These are phyloP conservation scores for Phaeomoniella chlamydospora DNA, from an alignment of 2,329 filamentous ascomycete species.

Conservation along the genomic window DNA sequence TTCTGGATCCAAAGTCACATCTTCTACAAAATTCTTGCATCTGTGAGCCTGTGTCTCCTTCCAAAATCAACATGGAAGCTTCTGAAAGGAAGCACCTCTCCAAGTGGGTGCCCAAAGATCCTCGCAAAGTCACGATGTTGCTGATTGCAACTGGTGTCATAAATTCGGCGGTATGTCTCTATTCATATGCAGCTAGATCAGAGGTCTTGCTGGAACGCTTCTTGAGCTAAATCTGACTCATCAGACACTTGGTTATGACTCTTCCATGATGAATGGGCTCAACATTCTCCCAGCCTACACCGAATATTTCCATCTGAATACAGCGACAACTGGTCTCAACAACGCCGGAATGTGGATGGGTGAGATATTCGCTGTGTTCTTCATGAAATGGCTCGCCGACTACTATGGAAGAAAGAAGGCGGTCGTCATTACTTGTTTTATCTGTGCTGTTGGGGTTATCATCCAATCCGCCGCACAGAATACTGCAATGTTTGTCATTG, in stretches of 20 bases:
- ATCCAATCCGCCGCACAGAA: constrained; percentile 19
- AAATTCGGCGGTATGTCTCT: no score
- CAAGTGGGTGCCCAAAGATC: no score
- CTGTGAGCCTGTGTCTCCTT: no score
- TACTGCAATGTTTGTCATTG: constrained; percentile 38
- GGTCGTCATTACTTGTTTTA: constrained; percentile 38
- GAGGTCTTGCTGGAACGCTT: no score
- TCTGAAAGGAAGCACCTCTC: no score
- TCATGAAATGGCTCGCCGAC: constrained; percentile 16
- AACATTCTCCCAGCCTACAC: background rate
- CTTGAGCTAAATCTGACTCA: no score
- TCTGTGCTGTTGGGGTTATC: constrained; percentile 29
- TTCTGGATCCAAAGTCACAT: no score
- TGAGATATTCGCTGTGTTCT: background rate
- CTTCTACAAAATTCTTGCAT: no score
- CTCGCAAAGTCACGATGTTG: no score
- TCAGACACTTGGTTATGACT: background rate
- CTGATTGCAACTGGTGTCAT: no score
- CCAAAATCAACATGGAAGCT: no score
- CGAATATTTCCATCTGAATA: background rate
- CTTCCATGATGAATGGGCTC: background rate
- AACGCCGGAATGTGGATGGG: background rate
- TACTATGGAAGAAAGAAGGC: constrained; percentile 37
- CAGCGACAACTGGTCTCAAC: background rate
- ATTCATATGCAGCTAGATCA: no score